phyloP scores from a whole-genome alignment of 768 basidiomycete genomes.

The Boletus vinaceobasis region DNA sequence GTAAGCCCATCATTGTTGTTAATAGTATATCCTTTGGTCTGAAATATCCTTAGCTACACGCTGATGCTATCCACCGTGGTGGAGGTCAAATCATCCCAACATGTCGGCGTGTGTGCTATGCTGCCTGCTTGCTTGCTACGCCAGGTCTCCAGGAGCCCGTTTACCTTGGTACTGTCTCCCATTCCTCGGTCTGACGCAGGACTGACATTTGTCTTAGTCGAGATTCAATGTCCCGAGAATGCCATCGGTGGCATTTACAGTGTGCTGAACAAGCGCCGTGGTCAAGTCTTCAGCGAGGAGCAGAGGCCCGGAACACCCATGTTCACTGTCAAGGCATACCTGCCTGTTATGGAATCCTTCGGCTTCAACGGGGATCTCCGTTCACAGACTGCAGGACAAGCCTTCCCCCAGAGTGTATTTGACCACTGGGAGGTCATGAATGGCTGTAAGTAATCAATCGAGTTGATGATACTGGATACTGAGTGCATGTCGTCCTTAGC shows the following conservation, averaged over 20 bases:
- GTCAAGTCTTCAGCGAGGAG: constrained; percentile 97
- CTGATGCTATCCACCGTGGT: constrained; percentile 99
- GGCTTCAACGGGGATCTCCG: constrained; percentile 98
- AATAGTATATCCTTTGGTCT: neutral
- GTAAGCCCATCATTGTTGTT: constrained; percentile 42
- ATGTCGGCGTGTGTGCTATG: constrained; percentile 93
- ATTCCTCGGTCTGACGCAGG: neutral
- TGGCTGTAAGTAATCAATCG: constrained; percentile 55
- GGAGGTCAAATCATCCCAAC: constrained; percentile 98
- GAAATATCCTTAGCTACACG: constrained; percentile 63
- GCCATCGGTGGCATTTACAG: constrained; percentile 98
- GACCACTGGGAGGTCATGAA: constrained; percentile 90
- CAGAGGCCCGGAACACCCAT: constrained; percentile 97
- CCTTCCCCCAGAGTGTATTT: constrained; percentile 95
- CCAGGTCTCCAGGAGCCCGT: constrained; percentile 95
- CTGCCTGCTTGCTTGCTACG: constrained; percentile 86
- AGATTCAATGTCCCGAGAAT: constrained; percentile 97
- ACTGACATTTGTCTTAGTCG: constrained; percentile 51
- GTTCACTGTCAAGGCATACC: constrained; percentile 98
- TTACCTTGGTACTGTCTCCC: constrained; percentile 66
- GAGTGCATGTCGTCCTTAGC: constrained; percentile 31
- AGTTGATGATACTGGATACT: neutral
- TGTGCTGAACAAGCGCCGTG: constrained; percentile 92
- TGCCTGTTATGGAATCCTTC: constrained; percentile 89
- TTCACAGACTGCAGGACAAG: constrained; percentile 90